Conservation (phyloP, 208 protist species). For the Trypanosomatidae sp. region DNA sequence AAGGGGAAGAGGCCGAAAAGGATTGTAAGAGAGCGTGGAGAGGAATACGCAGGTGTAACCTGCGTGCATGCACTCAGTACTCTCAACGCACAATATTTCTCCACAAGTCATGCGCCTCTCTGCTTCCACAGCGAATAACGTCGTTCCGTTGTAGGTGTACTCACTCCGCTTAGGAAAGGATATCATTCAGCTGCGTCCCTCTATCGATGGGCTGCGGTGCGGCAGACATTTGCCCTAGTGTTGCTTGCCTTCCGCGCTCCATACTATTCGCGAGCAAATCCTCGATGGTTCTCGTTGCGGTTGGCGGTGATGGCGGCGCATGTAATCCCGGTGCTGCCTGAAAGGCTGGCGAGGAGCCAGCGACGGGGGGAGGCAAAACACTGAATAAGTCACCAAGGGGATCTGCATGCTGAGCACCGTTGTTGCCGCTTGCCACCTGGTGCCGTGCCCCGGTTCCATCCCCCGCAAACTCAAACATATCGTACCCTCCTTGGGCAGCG, state of each 20-base stretch:
- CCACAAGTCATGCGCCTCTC: background rate
- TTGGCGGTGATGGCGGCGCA: background rate
- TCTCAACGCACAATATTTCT: background rate
- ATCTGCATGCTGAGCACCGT: constrained; percentile 25
- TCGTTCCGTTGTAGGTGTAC: background rate
- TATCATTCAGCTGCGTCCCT: constrained; percentile 32
- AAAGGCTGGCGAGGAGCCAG: background rate
- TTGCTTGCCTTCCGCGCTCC: background rate
- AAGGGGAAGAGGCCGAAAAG: background rate
- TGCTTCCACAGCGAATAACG: background rate
- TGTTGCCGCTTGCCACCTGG: constrained; percentile 7
- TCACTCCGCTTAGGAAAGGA: constrained; percentile 38
- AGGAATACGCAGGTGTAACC: constrained; percentile 1
- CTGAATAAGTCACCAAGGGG: constrained; percentile 53
- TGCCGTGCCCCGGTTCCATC: constrained; percentile 13
- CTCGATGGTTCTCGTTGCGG: constrained; percentile 7
- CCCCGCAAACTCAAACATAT: constrained; percentile 20
- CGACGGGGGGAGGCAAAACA: constrained; percentile 2
- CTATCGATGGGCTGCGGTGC: constrained; percentile 3
- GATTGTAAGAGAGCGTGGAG: background rate
- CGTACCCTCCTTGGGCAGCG: background rate
- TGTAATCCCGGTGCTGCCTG: background rate
- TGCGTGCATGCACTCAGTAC: constrained; percentile 1
- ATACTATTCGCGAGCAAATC: constrained; percentile 29
- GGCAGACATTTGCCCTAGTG: background rate